Conservation (phyloP, 352 stramenopile genomes). For the Pythium brachiatum region DNA sequence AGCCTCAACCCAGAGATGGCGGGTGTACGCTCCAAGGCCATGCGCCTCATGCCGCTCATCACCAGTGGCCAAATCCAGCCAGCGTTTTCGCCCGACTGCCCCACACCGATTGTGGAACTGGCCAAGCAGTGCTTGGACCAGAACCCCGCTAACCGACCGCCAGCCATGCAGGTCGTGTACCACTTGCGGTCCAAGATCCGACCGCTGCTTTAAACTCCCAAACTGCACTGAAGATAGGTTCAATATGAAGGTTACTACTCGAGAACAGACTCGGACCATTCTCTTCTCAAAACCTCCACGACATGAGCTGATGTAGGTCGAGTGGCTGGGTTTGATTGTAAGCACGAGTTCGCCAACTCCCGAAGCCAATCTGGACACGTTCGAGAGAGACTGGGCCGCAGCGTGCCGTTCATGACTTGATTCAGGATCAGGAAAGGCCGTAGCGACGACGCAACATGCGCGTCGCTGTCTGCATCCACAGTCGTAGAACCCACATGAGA, state of each 20-base stretch:
- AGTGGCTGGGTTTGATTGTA: not conserved
- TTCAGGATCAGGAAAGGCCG: conserved; percentile 23
- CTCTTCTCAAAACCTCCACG: conserved; percentile 2
- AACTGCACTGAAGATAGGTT: too few species aligned
- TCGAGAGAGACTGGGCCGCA: conserved; percentile 5
- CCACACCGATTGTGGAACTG: conserved; percentile 27
- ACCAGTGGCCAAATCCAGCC: conserved; percentile 31
- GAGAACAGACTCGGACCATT: conserved; percentile 9
- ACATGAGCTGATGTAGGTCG: conserved; percentile 4
- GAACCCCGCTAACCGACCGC: conserved; percentile 29
- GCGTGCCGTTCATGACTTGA: conserved; percentile 15
- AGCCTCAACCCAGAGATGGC: conserved; percentile 7
- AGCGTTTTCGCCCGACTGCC: conserved; percentile 31
- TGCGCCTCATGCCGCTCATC: conserved; percentile 34
- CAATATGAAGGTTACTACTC: conserved; percentile 1
- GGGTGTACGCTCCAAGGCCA: not conserved
- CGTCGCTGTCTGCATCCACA: not conserved
- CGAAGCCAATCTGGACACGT: conserved; percentile 19
- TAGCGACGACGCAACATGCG: not conserved
- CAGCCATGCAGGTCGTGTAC: conserved; percentile 27
- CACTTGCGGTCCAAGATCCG: conserved; percentile 21
- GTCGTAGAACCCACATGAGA: not conserved
- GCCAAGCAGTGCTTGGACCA: conserved; percentile 33
- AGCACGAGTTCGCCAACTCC: conserved; percentile 4
- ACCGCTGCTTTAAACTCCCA: conserved; percentile 11